A percentile compares a stretch with the other conserved stretches of the same genome.
phyloP scores from a whole-genome alignment of 768 basidiomycete genomes.

The Bullera alba region DNA sequence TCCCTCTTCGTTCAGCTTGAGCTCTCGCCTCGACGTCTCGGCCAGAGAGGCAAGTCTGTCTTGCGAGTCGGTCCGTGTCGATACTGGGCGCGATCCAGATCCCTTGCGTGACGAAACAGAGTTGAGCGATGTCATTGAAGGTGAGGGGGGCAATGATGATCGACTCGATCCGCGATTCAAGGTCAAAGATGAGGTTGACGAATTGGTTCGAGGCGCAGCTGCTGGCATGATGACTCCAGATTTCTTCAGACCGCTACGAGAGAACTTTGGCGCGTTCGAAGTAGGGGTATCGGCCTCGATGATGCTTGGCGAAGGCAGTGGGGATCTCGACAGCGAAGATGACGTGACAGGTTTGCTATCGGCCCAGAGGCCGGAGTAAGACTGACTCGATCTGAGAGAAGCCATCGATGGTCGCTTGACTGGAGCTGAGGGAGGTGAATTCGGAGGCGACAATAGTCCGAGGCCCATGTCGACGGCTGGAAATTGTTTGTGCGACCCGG shows the following conservation, averaged over 20 bases:
- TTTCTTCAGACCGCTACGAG: slow-evolving; percentile 32
- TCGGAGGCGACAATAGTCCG: slow-evolving; percentile 16
- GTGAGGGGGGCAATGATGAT: background rate
- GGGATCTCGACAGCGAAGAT: background rate
- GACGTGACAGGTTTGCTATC: slow-evolving; percentile 2
- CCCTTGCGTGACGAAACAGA: background rate
- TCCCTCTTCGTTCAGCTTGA: slow-evolving; percentile 29
- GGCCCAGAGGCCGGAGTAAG: slow-evolving; percentile 17
- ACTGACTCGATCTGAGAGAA: background rate
- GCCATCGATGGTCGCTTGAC: slow-evolving; percentile 8
- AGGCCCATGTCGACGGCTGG: background rate
- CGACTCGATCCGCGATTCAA: background rate
- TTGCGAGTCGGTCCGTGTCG: too few species aligned
- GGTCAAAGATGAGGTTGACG: slow-evolving; percentile 1
- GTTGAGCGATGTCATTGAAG: background rate
- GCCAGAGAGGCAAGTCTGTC: slow-evolving; percentile 19
- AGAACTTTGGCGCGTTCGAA: slow-evolving; percentile 35
- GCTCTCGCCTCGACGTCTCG: slow-evolving; percentile 21
- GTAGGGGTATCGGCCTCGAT: background rate
- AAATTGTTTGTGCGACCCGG: slow-evolving; percentile 9
- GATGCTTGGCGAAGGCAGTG: slow-evolving; percentile 3
- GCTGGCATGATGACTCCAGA: slow-evolving; percentile 33
- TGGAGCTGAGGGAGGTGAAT: slow-evolving; percentile 12
- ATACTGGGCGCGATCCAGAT: too few species aligned
- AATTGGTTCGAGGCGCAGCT: slow-evolving; percentile 8